phyloP scores from a whole-genome alignment of 306 rosid genomes.

The Cicer judaicum region DNA sequence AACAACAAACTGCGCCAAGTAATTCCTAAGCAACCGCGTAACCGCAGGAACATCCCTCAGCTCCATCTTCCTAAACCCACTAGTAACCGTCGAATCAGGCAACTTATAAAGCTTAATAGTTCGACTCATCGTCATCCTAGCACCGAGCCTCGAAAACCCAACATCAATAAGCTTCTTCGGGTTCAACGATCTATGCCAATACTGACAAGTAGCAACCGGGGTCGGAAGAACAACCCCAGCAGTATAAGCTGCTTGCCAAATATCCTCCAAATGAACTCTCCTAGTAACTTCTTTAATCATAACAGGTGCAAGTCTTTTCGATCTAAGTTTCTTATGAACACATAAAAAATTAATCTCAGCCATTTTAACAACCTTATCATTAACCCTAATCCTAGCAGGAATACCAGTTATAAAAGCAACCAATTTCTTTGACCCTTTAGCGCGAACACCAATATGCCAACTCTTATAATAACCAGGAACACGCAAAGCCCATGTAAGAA shows the following conservation, averaged over 20 bases:
- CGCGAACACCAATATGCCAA: conserved; percentile 91
- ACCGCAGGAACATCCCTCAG: conserved; percentile 80
- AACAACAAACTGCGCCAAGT: conserved; percentile 68
- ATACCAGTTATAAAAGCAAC: conserved; percentile 73
- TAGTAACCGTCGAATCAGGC: conserved; percentile 64
- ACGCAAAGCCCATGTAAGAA: conserved; percentile 76
- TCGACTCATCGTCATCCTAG: conserved; percentile 89
- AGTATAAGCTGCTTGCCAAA: conserved; percentile 88
- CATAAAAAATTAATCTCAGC: conserved; percentile 87
- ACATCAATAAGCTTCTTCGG: conserved; percentile 93
- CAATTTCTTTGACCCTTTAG: conserved; percentile 54
- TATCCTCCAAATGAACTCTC: conserved; percentile 85
- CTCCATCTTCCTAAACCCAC: conserved; percentile 83
- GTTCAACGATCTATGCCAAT: conserved; percentile 85
- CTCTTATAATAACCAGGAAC: conserved; percentile 66
- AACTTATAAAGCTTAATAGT: conserved; percentile 80
- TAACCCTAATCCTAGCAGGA: conserved; percentile 78
- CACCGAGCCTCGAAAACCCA: conserved; percentile 87
- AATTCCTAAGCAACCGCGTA: conserved; percentile 67
- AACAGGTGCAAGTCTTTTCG: conserved; percentile 83
- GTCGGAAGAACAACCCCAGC: conserved; percentile 94
- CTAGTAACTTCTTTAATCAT: conserved; percentile 90
- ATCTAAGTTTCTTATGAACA: conserved; percentile 84
- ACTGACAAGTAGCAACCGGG: conserved; percentile 57
- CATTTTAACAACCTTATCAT: conserved; percentile 65